Evolutionary conservation across 306 rosid genomes (phyloP), one percentile per base, ranked within the genome.

Genomic region (Fragaria ananassa): DNA sequence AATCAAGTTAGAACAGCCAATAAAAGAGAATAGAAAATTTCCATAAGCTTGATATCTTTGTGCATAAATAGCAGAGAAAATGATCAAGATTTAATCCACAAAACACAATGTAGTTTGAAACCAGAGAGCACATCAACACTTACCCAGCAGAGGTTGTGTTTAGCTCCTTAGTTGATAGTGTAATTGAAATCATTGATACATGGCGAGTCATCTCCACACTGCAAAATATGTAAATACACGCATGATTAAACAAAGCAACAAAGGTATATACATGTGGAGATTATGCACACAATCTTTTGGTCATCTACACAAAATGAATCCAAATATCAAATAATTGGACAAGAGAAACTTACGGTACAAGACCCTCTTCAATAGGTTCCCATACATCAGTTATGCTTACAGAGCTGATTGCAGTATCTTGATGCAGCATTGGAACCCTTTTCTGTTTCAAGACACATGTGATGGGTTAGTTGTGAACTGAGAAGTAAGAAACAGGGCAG

Each of bases 301-400:
- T 35, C 12, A 72, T 35, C 27, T 72, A 17, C 31, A 56, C 3
- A 63, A 19, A 74, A 18, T 45, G 31, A 44, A 73, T 61, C 68
- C 21, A 61, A 25, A 23, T 27, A n/a, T 56, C 15, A 21, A 27
- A 27, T 37, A 13, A 44, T 1, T 53, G 31, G 6, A 44, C 17
- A 53, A 51, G 27, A 27, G 78, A 74, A 44, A 88, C 98, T 85
- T 88, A 95, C 97, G 98, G 96, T 37, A 85, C 90, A 80, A 95
- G 98, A 84, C 98, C 98, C 87, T 95, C 98, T 83, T 95, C 98
- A 81, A 95, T 90, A 53, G 98, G 98, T 85, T 95, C 98, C 96
- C 95, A 95, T 68, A 88, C 91, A 80, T 95, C 98, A 37, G 97
- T 90, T 77, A 95, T 95, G 90, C 97, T 95, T 7, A 88, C 95